Percentiles rank a stretch among this genome's conserved stretches.
Conservation (phyloP, 306 rosid species). For the Cicer arietinum region DNA sequence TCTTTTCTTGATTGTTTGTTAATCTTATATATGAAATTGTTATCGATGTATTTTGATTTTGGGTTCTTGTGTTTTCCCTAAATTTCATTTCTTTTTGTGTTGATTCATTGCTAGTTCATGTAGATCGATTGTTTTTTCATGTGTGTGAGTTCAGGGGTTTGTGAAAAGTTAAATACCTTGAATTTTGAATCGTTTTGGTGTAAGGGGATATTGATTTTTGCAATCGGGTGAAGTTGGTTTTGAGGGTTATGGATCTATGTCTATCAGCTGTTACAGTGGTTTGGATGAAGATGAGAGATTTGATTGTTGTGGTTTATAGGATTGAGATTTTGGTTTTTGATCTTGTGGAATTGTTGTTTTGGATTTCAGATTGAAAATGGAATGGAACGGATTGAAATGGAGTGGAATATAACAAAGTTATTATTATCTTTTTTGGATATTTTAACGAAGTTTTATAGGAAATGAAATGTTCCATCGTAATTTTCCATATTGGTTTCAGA, state of each 20-base stretch:
- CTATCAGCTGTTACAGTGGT: conserved; percentile 6
- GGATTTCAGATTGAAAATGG: not conserved
- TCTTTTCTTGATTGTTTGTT: conserved; percentile 26
- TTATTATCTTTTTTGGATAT: not conserved
- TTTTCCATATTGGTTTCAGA: not conserved
- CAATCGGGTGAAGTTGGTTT: conserved; percentile 26
- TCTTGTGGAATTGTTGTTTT: not conserved
- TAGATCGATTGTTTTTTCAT: conserved; percentile 24
- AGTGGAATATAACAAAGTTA: not conserved
- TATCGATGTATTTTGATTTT: conserved; percentile 10
- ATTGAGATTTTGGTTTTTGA: conserved; percentile 23
- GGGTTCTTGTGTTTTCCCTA: conserved; percentile 20
- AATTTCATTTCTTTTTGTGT: conserved; percentile 11
- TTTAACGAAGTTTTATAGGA: not conserved
- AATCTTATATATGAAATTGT: not conserved
- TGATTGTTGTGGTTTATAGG: conserved; percentile 8
- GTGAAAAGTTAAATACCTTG: not conserved
- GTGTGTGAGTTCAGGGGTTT: not conserved
- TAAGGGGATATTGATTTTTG: conserved; percentile 16
- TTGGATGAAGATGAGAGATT: conserved; percentile 18
- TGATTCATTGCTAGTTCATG: not conserved
- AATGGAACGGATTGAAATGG: not conserved
- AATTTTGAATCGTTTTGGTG: conserved; percentile 4
- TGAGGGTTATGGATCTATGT: conserved; percentile 46
- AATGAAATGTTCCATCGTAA: not conserved